Conservation (phyloP, 805 yeast genomes). For the Suhomyces faveliae region DNA sequence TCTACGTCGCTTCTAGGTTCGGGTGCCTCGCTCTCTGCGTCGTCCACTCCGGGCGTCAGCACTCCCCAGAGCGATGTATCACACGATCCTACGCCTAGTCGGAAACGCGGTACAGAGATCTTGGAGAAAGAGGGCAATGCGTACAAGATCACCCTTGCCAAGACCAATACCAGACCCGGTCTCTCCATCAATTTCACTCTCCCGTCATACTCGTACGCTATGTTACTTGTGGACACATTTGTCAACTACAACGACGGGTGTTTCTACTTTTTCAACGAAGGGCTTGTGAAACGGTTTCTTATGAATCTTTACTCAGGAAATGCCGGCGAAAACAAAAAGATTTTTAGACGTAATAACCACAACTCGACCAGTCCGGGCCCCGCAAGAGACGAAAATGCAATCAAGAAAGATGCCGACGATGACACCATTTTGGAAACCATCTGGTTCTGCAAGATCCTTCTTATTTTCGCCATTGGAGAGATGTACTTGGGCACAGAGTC, state of each 20-base stretch:
- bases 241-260: slow-evolving; percentile 81
- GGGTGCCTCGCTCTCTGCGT: slow-evolving; percentile 6
- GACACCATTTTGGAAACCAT: slow-evolving; percentile 70
- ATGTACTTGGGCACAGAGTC: slow-evolving; percentile 79
- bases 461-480: slow-evolving; percentile 78
- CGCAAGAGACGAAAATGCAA: slow-evolving; percentile 38
- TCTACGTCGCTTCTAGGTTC: slow-evolving; percentile 13
- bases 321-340: slow-evolving; percentile 35
- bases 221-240: slow-evolving; percentile 71
- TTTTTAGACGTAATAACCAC: slow-evolving; percentile 34
- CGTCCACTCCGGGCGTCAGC: slow-evolving; percentile 11
- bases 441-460: slow-evolving; percentile 73
- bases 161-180: slow-evolving; percentile 66
- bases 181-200: slow-evolving; percentile 67
- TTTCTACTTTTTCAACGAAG: slow-evolving; percentile 81
- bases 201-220: slow-evolving; percentile 76
- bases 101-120: slow-evolving; percentile 51
- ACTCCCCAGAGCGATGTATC: slow-evolving; percentile 8
- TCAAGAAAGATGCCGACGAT: slow-evolving; percentile 43
- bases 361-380: slow-evolving; percentile 18
- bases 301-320: slow-evolving; percentile 60
- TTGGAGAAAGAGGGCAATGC: slow-evolving; percentile 77
- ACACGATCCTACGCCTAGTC: neutral
- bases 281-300: slow-evolving; percentile 65
- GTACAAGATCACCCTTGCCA: slow-evolving; percentile 64